Conservation (phyloP, 1,284 basidiomycete species). For the Blastosporella zonata region DNA sequence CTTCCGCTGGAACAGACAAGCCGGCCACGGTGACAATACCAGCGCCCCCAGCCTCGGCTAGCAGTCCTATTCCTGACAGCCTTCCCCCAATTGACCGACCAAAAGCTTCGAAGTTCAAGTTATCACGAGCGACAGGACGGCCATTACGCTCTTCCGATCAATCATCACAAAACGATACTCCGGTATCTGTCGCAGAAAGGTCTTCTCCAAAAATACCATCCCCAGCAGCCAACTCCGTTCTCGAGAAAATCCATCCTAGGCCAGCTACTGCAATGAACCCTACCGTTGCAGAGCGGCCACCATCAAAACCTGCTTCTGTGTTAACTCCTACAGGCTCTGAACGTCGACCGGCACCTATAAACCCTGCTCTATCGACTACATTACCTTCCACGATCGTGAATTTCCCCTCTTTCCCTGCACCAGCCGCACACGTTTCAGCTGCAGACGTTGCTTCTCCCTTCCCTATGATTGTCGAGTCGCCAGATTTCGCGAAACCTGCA, state of each 20-base stretch:
- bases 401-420: slow-evolving; percentile 33
- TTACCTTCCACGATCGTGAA: slow-evolving; percentile 31
- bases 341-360: slow-evolving; percentile 6
- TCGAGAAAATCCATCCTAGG: slow-evolving; percentile 15
- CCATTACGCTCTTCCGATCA: slow-evolving; percentile 14
- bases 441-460: slow-evolving; percentile 19
- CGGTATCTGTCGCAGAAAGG: slow-evolving; percentile 22
- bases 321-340: slow-evolving; percentile 5
- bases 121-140: slow-evolving; percentile 28
- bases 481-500: slow-evolving; percentile 28
- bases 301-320: neutral
- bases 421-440: neutral
- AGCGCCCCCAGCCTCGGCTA: slow-evolving; percentile 11
- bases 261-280: neutral
- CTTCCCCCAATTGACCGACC: slow-evolving; percentile 30
- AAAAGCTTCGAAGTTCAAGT: slow-evolving; percentile 39
- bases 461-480: slow-evolving; percentile 33
- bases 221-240: slow-evolving; percentile 4
- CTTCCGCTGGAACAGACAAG: slow-evolving; percentile 9
- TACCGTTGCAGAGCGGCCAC: slow-evolving; percentile 18
- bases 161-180: slow-evolving; percentile 17
- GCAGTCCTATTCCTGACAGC: slow-evolving; percentile 16
- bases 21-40: slow-evolving; percentile 13
- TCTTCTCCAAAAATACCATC: slow-evolving; percentile 28
- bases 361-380: slow-evolving; percentile 1